A percentile compares a stretch with the other conserved stretches of the same genome.
phyloP scores from a whole-genome alignment of 371 early-diverging fungal genomes.

The Apophysomyces variabilis region DNA sequence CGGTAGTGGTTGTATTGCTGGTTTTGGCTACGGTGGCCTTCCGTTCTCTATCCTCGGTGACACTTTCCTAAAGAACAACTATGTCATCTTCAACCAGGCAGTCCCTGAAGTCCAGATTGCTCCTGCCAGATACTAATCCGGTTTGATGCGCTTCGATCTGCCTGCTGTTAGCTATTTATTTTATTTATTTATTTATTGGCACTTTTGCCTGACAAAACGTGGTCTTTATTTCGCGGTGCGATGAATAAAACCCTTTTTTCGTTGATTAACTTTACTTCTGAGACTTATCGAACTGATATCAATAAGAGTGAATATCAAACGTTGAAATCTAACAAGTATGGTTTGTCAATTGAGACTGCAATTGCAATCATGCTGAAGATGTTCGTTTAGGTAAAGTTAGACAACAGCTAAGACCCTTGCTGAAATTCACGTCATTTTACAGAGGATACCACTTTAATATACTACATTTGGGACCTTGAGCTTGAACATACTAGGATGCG shows the following conservation, averaged over 20 bases:
- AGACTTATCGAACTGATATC: no score
- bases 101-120: constrained; percentile 34
- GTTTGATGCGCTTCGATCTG: not conserved
- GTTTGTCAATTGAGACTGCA: no score
- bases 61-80: constrained; percentile 55
- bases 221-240: constrained; percentile 5
- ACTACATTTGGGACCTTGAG: no score
- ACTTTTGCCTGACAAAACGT: not conserved
- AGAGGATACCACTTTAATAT: no score
- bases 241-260: not conserved
- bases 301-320: no score
- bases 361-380: no score
- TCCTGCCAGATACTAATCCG: constrained; percentile 18
- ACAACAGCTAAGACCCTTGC: no score
- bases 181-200: constrained; percentile 2
- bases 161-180: not conserved
- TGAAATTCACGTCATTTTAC: no score
- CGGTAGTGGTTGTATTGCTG: constrained; percentile 24
- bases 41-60: constrained; percentile 41
- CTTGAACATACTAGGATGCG: no score
- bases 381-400: no score
- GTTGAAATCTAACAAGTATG: no score
- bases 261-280: not conserved
- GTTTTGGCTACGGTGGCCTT: constrained; percentile 34
- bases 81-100: constrained; percentile 33